Conservation (phyloP, 139 green algal species). For the Haematococcus sp. region DNA sequence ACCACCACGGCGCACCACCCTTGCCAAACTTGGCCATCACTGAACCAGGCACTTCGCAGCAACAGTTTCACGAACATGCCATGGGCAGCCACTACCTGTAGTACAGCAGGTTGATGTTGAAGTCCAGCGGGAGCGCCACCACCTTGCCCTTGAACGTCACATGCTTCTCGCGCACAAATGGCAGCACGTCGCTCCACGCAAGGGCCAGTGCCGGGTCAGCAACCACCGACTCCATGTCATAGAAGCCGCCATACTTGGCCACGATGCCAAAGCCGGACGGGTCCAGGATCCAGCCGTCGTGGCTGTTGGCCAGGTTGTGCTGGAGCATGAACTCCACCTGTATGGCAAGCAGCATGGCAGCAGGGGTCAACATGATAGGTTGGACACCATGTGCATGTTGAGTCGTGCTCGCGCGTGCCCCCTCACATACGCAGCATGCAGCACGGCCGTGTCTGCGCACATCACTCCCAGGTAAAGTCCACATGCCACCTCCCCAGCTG, state of each 20-base stretch:
- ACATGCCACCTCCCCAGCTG: too few species aligned
- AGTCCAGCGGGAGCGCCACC: slow-evolving; percentile 30
- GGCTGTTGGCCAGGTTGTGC: slow-evolving; percentile 28
- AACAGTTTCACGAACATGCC: too few species aligned
- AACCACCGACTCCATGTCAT: slow-evolving; percentile 9
- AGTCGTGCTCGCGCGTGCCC: too few species aligned
- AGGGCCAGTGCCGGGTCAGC: neutral
- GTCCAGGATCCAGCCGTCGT: slow-evolving; percentile 33
- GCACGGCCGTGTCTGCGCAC: too few species aligned
- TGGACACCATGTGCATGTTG: too few species aligned
- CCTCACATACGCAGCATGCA: too few species aligned
- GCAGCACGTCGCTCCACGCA: slow-evolving; percentile 21
- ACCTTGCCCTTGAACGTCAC: slow-evolving; percentile 6
- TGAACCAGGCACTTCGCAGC: too few species aligned
- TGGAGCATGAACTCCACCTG: slow-evolving; percentile 34
- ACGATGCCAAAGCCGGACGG: slow-evolving; percentile 17
- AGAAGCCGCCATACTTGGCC: slow-evolving; percentile 22
- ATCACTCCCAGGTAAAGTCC: too few species aligned
- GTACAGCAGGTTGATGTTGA: slow-evolving; percentile 34
- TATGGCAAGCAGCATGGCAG: neutral
- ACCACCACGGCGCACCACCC: too few species aligned
- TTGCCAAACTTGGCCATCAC: too few species aligned
- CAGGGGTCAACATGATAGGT: too few species aligned
- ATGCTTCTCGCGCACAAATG: slow-evolving; percentile 4
- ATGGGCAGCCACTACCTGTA: slow-evolving; percentile 17